phyloP scores from a whole-genome alignment of 2,329 filamentous ascomycete species.

The Colletotrichum orbiculare region DNA sequence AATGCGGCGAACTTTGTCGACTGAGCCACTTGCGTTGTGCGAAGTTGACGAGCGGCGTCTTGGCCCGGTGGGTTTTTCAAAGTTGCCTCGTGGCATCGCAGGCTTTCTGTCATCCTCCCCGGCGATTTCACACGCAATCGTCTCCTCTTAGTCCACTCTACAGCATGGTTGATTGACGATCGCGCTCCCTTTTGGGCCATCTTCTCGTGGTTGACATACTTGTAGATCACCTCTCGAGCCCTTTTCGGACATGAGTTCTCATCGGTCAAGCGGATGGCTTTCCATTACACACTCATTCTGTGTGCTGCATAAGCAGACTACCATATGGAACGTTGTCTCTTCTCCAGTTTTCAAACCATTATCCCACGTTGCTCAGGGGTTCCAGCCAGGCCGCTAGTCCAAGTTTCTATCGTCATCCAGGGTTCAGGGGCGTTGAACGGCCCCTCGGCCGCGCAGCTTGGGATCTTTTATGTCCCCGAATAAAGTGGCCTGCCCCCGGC shows the following conservation, averaged over 20 bases:
- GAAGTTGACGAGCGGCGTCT: too few species aligned
- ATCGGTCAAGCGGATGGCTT: neutral
- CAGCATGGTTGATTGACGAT: neutral
- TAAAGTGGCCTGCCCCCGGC: slow-evolving; percentile 10
- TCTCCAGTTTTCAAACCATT: slow-evolving; percentile 16
- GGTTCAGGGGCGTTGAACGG: slow-evolving; percentile 1
- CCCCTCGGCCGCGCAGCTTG: slow-evolving; percentile 1
- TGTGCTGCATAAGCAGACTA: neutral
- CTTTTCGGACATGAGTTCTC: slow-evolving; percentile 10
- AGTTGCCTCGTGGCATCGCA: slow-evolving; percentile 23
- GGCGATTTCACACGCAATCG: neutral
- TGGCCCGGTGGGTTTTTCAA: neutral
- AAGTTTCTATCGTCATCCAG: slow-evolving; percentile 8
- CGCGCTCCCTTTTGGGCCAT: neutral
- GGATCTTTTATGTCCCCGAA: slow-evolving; percentile 13
- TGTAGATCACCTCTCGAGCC: neutral
- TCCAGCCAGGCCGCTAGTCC: neutral
- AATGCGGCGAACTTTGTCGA: neutral
- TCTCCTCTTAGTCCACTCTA: neutral
- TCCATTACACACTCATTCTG: neutral
- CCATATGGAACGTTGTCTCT: neutral
- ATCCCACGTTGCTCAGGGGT: slow-evolving; percentile 18
- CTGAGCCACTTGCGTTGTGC: too few species aligned
- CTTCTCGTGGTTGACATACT: slow-evolving; percentile 6
- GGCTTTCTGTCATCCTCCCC: slow-evolving; percentile 2